Evolutionary conservation across 1,284 basidiomycete species (phyloP).

Genomic region (Cryptococcus floricola): DNA sequence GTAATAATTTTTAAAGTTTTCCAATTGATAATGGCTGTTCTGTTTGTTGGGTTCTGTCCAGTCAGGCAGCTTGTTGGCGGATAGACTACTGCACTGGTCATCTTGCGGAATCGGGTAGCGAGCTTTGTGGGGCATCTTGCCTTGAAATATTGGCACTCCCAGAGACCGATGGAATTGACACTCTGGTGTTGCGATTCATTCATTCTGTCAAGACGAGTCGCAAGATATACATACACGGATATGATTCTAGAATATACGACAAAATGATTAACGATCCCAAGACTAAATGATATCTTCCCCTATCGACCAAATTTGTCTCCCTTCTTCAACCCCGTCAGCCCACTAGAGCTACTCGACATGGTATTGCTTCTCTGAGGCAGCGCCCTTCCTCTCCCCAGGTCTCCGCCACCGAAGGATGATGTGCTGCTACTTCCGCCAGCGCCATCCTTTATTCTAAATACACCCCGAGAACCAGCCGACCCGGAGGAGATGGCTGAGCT

Average conservation of each 20-base stretch:
- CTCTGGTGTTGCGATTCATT: too few species aligned
- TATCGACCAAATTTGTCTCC: slow-evolving; percentile 14
- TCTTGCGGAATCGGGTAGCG: too few species aligned
- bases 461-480: not conserved
- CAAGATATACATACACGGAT: not conserved
- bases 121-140: too few species aligned
- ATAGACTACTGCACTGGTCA: too few species aligned
- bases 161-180: too few species aligned
- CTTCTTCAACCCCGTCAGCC: slow-evolving; percentile 19
- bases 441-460: not conserved
- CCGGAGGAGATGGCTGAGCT: not conserved
- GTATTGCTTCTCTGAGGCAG: slow-evolving; percentile 12
- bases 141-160: too few species aligned
- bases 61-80: too few species aligned
- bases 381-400: slow-evolving; percentile 4
- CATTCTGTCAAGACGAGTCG: too few species aligned
- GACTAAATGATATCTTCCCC: not conserved
- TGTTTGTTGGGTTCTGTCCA: too few species aligned
- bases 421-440: too few species aligned
- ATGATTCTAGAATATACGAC: not conserved
- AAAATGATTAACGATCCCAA: not conserved
- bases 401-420: not conserved
- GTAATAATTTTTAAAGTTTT: too few species aligned
- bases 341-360: slow-evolving; percentile 6
- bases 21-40: too few species aligned